Percentiles rank a stretch among this genome's conserved stretches.
Conservation (phyloP, 1,284 basidiomycete species). For the Sporisorium iseilematis-ciliati region DNA sequence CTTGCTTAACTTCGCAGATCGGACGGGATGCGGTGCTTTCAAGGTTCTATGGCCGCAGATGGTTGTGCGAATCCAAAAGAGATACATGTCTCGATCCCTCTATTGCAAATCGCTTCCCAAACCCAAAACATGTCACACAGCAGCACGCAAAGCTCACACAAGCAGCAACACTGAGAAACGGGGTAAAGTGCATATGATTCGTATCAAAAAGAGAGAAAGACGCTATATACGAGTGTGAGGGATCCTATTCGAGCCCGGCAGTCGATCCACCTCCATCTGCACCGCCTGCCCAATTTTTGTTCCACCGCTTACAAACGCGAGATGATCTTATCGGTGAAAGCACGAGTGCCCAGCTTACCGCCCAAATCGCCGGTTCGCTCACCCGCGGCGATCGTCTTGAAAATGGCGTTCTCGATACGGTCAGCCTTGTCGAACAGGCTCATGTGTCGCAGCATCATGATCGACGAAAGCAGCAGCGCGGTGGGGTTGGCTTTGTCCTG, state of each 20-base stretch:
- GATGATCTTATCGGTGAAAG: constrained; percentile 63
- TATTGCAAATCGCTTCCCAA: too few species aligned
- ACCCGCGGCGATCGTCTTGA: constrained; percentile 64
- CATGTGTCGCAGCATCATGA: constrained; percentile 97
- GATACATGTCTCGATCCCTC: neutral
- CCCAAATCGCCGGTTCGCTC: constrained; percentile 65
- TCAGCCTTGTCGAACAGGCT: constrained; percentile 84
- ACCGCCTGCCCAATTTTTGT: neutral
- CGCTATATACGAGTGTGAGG: constrained; percentile 29
- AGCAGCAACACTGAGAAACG: constrained; percentile 8
- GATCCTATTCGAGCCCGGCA: constrained; percentile 7
- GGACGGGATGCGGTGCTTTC: constrained; percentile 84
- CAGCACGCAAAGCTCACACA: neutral
- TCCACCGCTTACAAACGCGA: constrained; percentile 47
- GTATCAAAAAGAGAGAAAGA: constrained; percentile 18
- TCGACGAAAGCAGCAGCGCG: constrained; percentile 89
- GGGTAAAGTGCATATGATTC: constrained; percentile 32
- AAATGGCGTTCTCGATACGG: constrained; percentile 88
- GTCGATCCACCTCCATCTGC: neutral
- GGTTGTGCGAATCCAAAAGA: neutral
- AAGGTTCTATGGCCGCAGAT: constrained; percentile 82
- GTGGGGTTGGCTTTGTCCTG: constrained; percentile 95
- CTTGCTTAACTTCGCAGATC: constrained; percentile 84
- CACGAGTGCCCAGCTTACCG: constrained; percentile 66
- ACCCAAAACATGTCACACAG: neutral